Evolutionary conservation across 495 filamentous ascomycete genomes (phyloP), one percentile per base, ranked within the genome.

Genomic region (Neurospora tetrasperma): DNA sequence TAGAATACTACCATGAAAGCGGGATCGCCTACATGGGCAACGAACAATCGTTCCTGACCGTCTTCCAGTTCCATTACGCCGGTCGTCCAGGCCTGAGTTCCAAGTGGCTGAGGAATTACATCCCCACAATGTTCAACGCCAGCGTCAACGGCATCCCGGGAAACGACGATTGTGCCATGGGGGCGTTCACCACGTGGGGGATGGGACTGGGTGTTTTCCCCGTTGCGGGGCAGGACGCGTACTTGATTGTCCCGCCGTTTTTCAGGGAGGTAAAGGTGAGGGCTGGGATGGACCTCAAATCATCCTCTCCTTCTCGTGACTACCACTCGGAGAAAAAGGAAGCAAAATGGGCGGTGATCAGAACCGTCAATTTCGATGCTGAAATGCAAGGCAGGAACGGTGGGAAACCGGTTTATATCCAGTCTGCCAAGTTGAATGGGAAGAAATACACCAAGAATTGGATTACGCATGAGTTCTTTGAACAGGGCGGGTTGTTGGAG

Each of bases 101-200:
- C 7, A 83, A 86, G 72, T 89, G 88, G 74, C 83, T 85, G 9
- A 89, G 91, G 74, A 82, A 75, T 71, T 93, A 92, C 78, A 90
- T 94, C 73, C 90, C 91, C 0, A 82, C 83, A 0, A 86, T 86
- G 71, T 93, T 92, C 81, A 89, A 91, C 78, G 85, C 85, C 5
- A 87, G 85, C 3, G 76, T 86, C 9, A 83, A 83, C 71, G 91
- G 91, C 5, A 88, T 94, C 42, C 90, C 91, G 3, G 91, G 91
- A 0, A 93, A 93, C 78, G 91, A 93, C 73, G 91, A 93, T 79
- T 89, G 88, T 70, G 90, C 91, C 20, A 92, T 93, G 90, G 92
- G 90, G 10, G 88, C 90, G 3, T 93, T 93, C 74, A 83, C 86
- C 5, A 88, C 88, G 0, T 87, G 93, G 43, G 87, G 86, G 43